Evolutionary conservation across 1,139 yeast species (phyloP), one percentile per base, ranked within the genome.

Genomic region (Citeromyces hawaiiensis): DNA sequence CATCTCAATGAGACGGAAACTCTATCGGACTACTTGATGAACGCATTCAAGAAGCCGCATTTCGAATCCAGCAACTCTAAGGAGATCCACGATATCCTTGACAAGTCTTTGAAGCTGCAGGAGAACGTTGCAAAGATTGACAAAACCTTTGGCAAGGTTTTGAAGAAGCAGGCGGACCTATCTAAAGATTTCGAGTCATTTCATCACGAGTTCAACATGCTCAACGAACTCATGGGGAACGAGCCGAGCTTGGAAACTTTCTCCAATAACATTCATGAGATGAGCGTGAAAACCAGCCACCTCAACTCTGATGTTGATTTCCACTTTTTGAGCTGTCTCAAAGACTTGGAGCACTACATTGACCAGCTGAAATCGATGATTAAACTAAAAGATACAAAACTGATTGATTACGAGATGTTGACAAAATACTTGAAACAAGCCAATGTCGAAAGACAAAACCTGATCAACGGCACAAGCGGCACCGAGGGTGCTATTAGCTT

Each of bases 331-430:
- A 85, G 86, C 2, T 76, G 94, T 4, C 62, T 91, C 47, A 80
- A 83, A 48, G 97, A 91, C 57, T 70, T 93, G 60, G 86, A 91
- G 46, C 88, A 83, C 59, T 91, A 87, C 52, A 79, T 88, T 39
- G 68, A 72, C 35, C 76, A 91, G 27, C 68, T 91, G 49, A 83
- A 86, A 48, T 74, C 72, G 44, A 63, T 88, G 46, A 72, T 91
- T 43, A 88, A 83, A 53, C 68, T 83, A 41, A 86, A 91, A 47
- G 98, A 91, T 53, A 91, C 86, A 54, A 88, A 88, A 56, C 88
- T 83, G 49, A 72, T 88, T 34, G 98, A 91, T 56, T 76, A 82
- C 50, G 96, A 91, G 53, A 94, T 83, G 38, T 65, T 91, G 39
- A 74, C 76, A 36, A 94, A 83, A 42, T 88, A 88, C 54, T 64